phyloP scores from a whole-genome alignment of 2,329 filamentous ascomycete genomes.

The Cladophialophora bantiana region DNA sequence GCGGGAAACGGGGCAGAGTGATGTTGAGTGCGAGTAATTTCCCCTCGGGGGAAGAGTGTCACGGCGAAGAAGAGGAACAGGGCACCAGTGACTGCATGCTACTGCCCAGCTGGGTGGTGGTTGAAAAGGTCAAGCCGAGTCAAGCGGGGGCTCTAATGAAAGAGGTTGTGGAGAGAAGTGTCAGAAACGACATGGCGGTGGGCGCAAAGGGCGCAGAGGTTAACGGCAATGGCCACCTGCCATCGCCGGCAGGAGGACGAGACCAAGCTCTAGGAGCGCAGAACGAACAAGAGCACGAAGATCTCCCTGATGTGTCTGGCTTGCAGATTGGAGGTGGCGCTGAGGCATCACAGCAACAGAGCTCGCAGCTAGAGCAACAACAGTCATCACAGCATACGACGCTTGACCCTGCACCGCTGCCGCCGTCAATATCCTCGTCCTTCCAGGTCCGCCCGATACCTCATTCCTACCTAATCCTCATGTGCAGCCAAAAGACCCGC shows the following conservation, averaged over 20 bases:
- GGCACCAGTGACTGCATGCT: constrained; percentile 37
- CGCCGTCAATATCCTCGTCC: constrained; percentile 24
- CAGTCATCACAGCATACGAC: constrained; percentile 4
- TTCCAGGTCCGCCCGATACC: constrained; percentile 66
- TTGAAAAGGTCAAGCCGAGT: constrained; percentile 37
- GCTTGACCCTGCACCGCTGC: constrained; percentile 23
- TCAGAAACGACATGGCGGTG: constrained; percentile 31
- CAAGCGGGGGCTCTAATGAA: constrained; percentile 35
- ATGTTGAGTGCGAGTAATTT: constrained; percentile 40
- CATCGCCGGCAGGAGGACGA: neutral
- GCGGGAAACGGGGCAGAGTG: constrained; percentile 34
- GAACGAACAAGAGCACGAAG: constrained; percentile 10
- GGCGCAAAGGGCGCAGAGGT: neutral
- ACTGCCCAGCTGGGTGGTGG: constrained; percentile 38
- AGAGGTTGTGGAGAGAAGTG: constrained; percentile 35
- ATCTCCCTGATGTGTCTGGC: constrained; percentile 18
- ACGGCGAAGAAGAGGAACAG: constrained; percentile 21
- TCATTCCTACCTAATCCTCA: constrained; percentile 80
- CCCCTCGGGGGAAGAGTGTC: constrained; percentile 30
- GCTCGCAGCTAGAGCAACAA: constrained; percentile 13
- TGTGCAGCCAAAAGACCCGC: constrained; percentile 87
- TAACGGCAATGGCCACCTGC: constrained; percentile 3
- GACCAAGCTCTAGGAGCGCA: neutral
- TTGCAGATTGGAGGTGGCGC: constrained; percentile 25
- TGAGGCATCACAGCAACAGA: constrained; percentile 19